Conservation (phyloP, 768 basidiomycete species). For the Dendrothele bispora region DNA sequence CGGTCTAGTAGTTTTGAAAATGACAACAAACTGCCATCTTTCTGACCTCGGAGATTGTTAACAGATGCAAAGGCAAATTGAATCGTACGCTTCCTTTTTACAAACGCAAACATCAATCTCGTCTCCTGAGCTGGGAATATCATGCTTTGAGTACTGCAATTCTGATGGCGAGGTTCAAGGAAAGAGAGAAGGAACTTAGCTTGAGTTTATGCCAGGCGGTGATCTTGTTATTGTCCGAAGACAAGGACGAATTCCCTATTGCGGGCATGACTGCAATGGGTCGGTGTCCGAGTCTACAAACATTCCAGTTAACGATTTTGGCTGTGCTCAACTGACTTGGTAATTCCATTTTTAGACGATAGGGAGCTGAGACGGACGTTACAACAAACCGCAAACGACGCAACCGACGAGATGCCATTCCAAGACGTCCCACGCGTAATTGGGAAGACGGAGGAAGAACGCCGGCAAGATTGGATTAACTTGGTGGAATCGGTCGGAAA, state of each 20-base stretch:
- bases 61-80: slow-evolving; percentile 76
- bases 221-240: slow-evolving; percentile 87
- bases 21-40: not conserved
- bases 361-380: slow-evolving; percentile 78
- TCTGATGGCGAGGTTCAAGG: slow-evolving; percentile 66
- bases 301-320: too few species aligned
- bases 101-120: slow-evolving; percentile 72
- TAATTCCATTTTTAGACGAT: slow-evolving; percentile 48
- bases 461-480: too few species aligned
- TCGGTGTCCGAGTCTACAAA: slow-evolving; percentile 41
- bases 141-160: slow-evolving; percentile 84
- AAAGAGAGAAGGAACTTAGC: slow-evolving; percentile 79
- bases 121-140: slow-evolving; percentile 82
- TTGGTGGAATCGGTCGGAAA: too few species aligned
- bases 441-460: too few species aligned
- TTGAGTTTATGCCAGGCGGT: slow-evolving; percentile 90
- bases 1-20: too few species aligned
- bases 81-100: slow-evolving; percentile 70
- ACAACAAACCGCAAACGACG: slow-evolving; percentile 90
- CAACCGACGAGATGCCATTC: too few species aligned
- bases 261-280: slow-evolving; percentile 69
- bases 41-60: slow-evolving; percentile 14
- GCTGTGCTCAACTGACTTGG: slow-evolving; percentile 21
- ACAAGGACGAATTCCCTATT: slow-evolving; percentile 58
- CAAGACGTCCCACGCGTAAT: too few species aligned